A percentile compares a stretch with the other conserved stretches of the same genome.
phyloP scores from a whole-genome alignment of 495 filamentous ascomycete species.

The Neurospora sp. region DNA sequence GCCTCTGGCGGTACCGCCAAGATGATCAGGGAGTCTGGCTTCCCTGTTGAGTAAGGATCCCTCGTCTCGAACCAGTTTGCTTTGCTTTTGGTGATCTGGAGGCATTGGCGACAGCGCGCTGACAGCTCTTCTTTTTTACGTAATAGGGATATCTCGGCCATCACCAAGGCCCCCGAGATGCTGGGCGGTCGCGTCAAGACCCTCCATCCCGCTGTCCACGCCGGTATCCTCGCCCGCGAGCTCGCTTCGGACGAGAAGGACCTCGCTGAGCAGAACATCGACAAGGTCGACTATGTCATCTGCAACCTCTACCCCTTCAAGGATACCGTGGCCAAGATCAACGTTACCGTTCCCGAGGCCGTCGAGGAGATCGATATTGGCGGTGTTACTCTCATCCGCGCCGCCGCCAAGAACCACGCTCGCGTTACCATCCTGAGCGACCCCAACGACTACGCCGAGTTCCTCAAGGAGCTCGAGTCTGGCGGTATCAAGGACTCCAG shows the following conservation, averaged over 20 bases:
- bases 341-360: conserved; percentile 90
- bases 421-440: conserved; percentile 93
- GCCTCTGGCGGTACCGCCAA: conserved; percentile 89
- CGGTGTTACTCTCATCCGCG: conserved; percentile 90
- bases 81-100: neutral
- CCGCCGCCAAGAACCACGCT: conserved; percentile 93
- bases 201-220: conserved; percentile 89
- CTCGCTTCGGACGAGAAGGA: conserved; percentile 92
- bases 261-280: conserved; percentile 90
- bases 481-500: conserved; percentile 76
- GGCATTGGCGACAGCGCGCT: neutral
- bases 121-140: conserved; percentile 2
- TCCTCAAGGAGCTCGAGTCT: conserved; percentile 77
- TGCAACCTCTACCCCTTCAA: conserved; percentile 99
- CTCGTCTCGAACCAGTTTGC: neutral
- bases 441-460: conserved; percentile 84
- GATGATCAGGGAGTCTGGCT: conserved; percentile 90
- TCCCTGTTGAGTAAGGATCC: conserved; percentile 72
- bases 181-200: conserved; percentile 94
- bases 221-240: conserved; percentile 84
- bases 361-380: conserved; percentile 99
- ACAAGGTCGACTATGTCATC: conserved; percentile 95
- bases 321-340: conserved; percentile 91
- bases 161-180: conserved; percentile 98
- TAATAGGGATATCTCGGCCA: conserved; percentile 82